Base-by-base conservation (phyloP, 495 filamentous ascomycete species). In the Hypoxylon fuscum region DNA sequence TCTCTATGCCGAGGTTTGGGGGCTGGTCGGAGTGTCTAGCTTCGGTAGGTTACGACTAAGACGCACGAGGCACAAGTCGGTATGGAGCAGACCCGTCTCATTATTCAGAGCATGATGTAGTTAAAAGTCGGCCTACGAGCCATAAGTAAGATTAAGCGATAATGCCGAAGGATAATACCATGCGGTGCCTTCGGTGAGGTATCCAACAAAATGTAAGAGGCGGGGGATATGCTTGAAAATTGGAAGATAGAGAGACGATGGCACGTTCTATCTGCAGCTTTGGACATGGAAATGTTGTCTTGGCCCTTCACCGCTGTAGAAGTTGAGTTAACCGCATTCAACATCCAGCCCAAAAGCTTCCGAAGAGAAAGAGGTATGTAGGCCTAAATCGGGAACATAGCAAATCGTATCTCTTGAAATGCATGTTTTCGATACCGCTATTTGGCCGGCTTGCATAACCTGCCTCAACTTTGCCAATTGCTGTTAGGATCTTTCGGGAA, bases 341-440 rank as follows among this genome's bases (percentile, higher is more conserved):
- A 14, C 20, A 21, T 20, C 17, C 40, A 23, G 18, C 20, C 15
- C 37, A 8, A 40, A 60, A 22, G 18, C 3, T 37, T 41, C 27
- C 10, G n/a, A 31, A 40, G 41, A 23, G 14, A 6, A 55, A 27
- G 44, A 25, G 27, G 42, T 62, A 44, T 48, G 37, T 52, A 47
- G 35, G 45, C 27, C 37, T 27, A 29, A 18, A 3, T 44, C 5
- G 34, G 17, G 34, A 51, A 38, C 23, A 44, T 31, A 59, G 38
- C 46, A 51, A 51, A 59, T 59, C 25, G 46, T 22, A 59, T 44
- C 32, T 40, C 32, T 44, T 34, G 8, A 15, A 55, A 55, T 52
- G 34, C 18, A 52, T 58, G 29, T 52, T 56, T 43, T 54, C 42
- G 27, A 58, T 58, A 48, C 48, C 47, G 60, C 60, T 64, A 58